These are phyloP conservation scores for Aspergillus spinulosporus DNA, from an alignment of 2,329 filamentous ascomycete genomes.

Conservation along the genomic window DNA sequence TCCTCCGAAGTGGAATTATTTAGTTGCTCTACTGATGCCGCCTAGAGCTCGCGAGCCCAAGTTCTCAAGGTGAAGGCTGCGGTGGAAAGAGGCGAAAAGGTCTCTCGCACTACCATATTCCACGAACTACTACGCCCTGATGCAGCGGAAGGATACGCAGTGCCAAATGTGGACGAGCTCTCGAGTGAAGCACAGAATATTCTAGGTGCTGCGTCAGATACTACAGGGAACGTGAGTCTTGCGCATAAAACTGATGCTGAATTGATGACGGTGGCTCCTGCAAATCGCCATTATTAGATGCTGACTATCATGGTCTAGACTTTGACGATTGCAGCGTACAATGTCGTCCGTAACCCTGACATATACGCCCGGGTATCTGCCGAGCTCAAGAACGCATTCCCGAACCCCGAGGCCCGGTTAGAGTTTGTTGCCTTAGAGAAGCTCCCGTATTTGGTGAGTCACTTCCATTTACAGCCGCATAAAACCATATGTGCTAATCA, in stretches of 20 bases:
- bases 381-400: conserved; percentile 35
- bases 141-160: conserved; percentile 20
- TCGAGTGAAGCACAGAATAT: conserved; percentile 32
- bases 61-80: conserved; percentile 23
- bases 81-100: conserved; percentile 20
- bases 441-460: conserved; percentile 36
- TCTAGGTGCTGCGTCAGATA: conserved; percentile 35
- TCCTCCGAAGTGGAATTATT: background rate
- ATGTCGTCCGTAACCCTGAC: conserved; percentile 29
- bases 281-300: background rate
- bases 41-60: conserved; percentile 17
- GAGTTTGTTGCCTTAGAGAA: conserved; percentile 35
- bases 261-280: background rate
- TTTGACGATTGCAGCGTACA: conserved; percentile 33
- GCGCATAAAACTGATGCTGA: background rate
- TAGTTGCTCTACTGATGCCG: background rate
- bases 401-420: conserved; percentile 27
- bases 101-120: conserved; percentile 25
- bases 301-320: background rate
- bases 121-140: conserved; percentile 22
- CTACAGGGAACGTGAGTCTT: conserved; percentile 33
- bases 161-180: conserved; percentile 25
- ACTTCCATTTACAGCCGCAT: no score
- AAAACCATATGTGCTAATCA: background rate
- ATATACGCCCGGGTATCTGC: conserved; percentile 27